Evolutionary conservation across 2,329 filamentous ascomycete species (phyloP).

Genomic region (Xylariaceae sp.): DNA sequence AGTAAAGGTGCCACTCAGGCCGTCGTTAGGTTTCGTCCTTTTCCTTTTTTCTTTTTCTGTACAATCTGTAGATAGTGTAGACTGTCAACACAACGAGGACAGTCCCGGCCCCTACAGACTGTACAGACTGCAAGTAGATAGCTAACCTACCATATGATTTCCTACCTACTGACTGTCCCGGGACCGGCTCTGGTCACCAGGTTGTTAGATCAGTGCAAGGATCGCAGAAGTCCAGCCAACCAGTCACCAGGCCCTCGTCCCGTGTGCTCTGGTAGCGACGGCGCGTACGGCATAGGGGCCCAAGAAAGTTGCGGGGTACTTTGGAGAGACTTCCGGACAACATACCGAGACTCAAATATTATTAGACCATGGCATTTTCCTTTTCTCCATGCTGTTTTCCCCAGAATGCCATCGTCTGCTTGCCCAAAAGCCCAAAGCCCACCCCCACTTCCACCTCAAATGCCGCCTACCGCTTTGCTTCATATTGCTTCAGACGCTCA

Average conservation of each 20-base stretch:
- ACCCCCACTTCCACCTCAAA: conserved; percentile 27
- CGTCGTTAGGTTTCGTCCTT: neutral
- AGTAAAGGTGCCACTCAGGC: neutral
- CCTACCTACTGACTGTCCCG: too few species aligned
- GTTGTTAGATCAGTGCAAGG: neutral
- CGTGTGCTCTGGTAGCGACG: conserved; percentile 2
- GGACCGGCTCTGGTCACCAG: neutral
- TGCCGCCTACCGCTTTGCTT: conserved; percentile 23
- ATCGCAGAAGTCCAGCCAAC: neutral
- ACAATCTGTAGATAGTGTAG: neutral
- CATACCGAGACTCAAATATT: neutral
- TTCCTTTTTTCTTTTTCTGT: neutral
- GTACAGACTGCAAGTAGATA: too few species aligned
- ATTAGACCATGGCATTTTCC: conserved; percentile 26
- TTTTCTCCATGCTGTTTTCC: conserved; percentile 24
- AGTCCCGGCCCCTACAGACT: too few species aligned
- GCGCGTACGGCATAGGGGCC: neutral
- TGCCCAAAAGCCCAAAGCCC: neutral
- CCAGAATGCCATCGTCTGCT: conserved; percentile 28
- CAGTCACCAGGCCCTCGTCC: neutral
- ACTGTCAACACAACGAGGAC: too few species aligned
- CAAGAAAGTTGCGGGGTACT: conserved; percentile 19
- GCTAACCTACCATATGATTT: too few species aligned
- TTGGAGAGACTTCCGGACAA: conserved; percentile 21
- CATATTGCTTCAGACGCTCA: neutral